Evolutionary conservation across 352 stramenopile genomes (phyloP).

Genomic region (Nothophytophthora sp.): DNA sequence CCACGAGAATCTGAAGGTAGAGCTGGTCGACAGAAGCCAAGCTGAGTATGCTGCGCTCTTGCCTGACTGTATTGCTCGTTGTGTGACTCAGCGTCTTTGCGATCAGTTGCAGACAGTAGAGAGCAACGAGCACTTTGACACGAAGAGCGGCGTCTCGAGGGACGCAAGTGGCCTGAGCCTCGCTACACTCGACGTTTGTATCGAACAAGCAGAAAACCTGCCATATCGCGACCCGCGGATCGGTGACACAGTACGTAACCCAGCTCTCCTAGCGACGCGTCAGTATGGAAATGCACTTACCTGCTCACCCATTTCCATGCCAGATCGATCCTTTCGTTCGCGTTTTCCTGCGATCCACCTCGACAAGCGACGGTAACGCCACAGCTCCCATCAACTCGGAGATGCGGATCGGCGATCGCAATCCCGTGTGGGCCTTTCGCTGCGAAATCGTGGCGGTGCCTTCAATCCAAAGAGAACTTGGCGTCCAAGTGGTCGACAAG

Average conservation of each 20-base stretch:
- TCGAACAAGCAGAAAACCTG: slow-evolving; percentile 52
- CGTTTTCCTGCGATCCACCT: slow-evolving; percentile 30
- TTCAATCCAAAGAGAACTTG: slow-evolving; percentile 39
- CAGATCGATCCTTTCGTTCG: slow-evolving; percentile 66
- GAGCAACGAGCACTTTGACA: slow-evolving; percentile 31
- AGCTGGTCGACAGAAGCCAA: background rate
- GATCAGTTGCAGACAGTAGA: slow-evolving; percentile 15
- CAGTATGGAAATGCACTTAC: no score
- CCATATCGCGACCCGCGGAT: slow-evolving; percentile 47
- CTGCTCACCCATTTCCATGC: background rate
- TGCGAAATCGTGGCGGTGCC: slow-evolving; percentile 37
- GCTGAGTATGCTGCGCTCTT: no score
- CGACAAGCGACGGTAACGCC: slow-evolving; percentile 1
- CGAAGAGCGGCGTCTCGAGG: slow-evolving; percentile 25
- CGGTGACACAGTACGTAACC: slow-evolving; percentile 37
- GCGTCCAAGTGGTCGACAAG: slow-evolving; percentile 56
- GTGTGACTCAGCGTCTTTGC: slow-evolving; percentile 21
- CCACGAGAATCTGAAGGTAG: slow-evolving; percentile 33
- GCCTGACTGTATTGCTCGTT: no score
- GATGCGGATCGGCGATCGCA: slow-evolving; percentile 39
- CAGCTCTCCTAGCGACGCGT: no score
- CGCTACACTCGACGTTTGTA: slow-evolving; percentile 35
- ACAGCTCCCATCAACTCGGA: slow-evolving; percentile 30
- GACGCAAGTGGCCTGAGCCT: slow-evolving; percentile 28
- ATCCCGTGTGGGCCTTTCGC: slow-evolving; percentile 42